Base-by-base conservation (phyloP, 2,329 filamentous ascomycete species). In the Cladosporium sp. region DNA sequence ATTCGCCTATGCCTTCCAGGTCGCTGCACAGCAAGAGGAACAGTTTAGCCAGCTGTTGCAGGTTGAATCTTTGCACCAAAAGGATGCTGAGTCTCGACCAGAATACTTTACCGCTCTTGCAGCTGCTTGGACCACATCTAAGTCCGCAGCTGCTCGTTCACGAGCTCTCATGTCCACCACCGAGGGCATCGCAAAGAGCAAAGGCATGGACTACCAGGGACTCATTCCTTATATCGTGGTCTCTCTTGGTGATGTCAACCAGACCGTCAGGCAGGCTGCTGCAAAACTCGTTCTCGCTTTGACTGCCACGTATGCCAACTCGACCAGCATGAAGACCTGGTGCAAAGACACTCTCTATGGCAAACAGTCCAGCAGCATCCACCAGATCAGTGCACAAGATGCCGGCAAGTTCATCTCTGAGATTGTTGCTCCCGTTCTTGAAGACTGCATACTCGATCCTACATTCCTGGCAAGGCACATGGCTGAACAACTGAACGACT, bases 381-480 rank as follows among this genome's bases (percentile, higher is more conserved):
- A 82, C 47, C 84, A 83, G 78, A 78, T 95, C 56, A 73, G 82
- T 3, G 69, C 76, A 0, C 81, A 86, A 22, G 81, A 87, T 56
- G 76, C 78, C 2, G 76, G 81, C 43, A 86, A 84, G 59, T 74
- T 95, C 19, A 69, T 94, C 0, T 80, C 84, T 19, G 79, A 84
- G 19, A 80, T 88, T 38, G 74, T 97, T n/a, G 72, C 90, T 19
- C 90, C 90, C 0, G 84, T 82, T 1, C 75, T 96, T 9, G 92
- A 97, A 73, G 94, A 97, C 73, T 95, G 88, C 67, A 81, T 93
- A 3, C 83, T 97, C 64, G 92, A 97, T 69, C 77, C 84, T 3
- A 83, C 82, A 28, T 87, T 94, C 61, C 80, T 96, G 45, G 77
- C 82, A 25, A 83, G 83, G 19, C 81, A 87, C 2, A 72, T 96